These are phyloP conservation scores for Colletotrichum abscissum DNA, from an alignment of 2,329 filamentous ascomycete genomes.

Conservation along the genomic window DNA sequence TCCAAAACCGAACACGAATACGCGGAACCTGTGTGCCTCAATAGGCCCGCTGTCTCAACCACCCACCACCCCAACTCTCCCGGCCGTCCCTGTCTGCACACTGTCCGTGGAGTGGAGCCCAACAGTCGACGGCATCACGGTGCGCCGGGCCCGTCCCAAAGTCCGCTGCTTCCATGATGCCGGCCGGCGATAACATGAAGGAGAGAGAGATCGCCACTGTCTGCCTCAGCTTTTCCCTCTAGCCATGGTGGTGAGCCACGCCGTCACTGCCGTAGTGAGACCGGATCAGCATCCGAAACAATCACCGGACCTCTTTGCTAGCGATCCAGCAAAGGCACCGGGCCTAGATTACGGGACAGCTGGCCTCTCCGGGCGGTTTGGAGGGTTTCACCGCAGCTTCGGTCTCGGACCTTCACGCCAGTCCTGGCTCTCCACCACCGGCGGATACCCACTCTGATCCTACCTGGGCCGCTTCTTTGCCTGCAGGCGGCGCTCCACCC, in stretches of 20 bases:
- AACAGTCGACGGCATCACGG: not conserved
- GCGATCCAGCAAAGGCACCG: not conserved
- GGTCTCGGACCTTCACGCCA: constrained; percentile 17
- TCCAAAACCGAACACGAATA: constrained; percentile 24
- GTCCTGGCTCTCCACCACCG: constrained; percentile 12
- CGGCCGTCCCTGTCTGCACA: constrained; percentile 6
- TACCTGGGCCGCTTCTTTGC: not conserved
- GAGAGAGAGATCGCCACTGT: constrained; percentile 8
- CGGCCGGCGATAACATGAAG: constrained; percentile 14
- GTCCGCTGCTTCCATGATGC: constrained; percentile 25
- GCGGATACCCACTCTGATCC: not conserved
- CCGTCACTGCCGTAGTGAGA: not conserved
- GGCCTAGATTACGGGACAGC: constrained; percentile 1
- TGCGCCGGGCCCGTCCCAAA: constrained; percentile 16
- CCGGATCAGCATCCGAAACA: not conserved
- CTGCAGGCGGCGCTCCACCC: not conserved
- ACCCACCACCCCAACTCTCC: not conserved
- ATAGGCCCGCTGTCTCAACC: not conserved
- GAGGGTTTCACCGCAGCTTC: constrained; percentile 4
- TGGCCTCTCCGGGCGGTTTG: not conserved
- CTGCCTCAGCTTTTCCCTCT: constrained; percentile 1
- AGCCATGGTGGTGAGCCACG: not conserved
- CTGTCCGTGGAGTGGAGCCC: constrained; percentile 9
- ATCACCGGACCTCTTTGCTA: not conserved
- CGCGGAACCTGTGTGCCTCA: not conserved